Percentiles rank a stretch among this genome's conserved stretches.
phyloP scores from a whole-genome alignment of 2,329 filamentous ascomycete genomes.

The Xylariomycetidae sp. region DNA sequence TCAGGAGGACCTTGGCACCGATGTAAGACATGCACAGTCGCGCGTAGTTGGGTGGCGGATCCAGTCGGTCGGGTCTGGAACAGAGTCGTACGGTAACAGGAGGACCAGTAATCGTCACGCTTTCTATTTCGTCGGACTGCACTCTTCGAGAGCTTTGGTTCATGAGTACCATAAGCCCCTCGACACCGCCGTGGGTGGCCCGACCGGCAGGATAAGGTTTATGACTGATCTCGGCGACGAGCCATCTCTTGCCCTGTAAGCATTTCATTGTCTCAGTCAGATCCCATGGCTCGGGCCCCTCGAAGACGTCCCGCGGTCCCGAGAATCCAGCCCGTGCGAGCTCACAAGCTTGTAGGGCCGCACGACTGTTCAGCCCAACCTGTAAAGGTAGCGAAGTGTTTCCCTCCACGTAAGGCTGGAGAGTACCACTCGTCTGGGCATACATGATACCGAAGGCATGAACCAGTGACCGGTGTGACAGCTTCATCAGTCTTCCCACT shows the following conservation, averaged over 20 bases:
- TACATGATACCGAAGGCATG: constrained; percentile 7
- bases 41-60: constrained; percentile 7
- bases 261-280: constrained; percentile 1
- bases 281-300: constrained; percentile 5
- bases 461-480: constrained; percentile 3
- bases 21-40: constrained; percentile 7
- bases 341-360: constrained; percentile 6
- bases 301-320: constrained; percentile 4
- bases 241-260: constrained; percentile 4
- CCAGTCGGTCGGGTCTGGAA: constrained; percentile 2
- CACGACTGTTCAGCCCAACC: constrained; percentile 6
- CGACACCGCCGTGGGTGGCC: constrained; percentile 7
- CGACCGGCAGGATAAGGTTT: constrained; percentile 6
- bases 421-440: constrained; percentile 7
- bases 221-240: constrained; percentile 7
- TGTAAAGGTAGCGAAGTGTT: constrained; percentile 5
- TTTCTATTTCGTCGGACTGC: not conserved
- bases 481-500: constrained; percentile 3
- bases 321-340: constrained; percentile 1
- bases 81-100: constrained; percentile 4
- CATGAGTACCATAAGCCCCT: constrained; percentile 5
- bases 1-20: constrained; percentile 4
- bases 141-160: not conserved
- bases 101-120: constrained; percentile 3
- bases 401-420: constrained; percentile 7